A percentile compares a stretch with the other conserved stretches of the same genome.
phyloP scores from a whole-genome alignment of 2,329 filamentous ascomycete genomes.

The Fusarium tuaranense region DNA sequence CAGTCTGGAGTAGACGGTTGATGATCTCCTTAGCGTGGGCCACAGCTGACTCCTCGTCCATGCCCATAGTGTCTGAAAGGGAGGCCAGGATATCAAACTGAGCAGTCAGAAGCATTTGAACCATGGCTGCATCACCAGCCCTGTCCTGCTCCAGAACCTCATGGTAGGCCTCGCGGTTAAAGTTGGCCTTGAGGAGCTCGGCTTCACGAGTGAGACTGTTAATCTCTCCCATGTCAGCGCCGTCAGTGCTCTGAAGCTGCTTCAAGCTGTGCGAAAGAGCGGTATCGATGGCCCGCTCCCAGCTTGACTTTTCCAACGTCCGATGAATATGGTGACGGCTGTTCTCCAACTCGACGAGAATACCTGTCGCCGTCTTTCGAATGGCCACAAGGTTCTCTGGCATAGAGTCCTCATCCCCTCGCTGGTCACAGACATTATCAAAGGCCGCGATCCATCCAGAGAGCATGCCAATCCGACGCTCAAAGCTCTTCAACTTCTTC shows the following conservation, averaged over 20 bases:
- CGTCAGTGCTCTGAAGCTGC: conserved; percentile 74
- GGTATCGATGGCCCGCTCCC: conserved; percentile 89
- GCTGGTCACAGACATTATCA: conserved; percentile 80
- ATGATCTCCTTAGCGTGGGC: conserved; percentile 82
- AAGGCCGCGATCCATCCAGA: conserved; percentile 95
- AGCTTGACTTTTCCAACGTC: conserved; percentile 81
- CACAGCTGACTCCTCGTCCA: conserved; percentile 87
- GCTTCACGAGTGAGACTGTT: conserved; percentile 82
- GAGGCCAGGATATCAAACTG: conserved; percentile 93
- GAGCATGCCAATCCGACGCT: conserved; percentile 86
- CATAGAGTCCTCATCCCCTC: conserved; percentile 65
- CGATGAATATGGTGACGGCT: conserved; percentile 93
- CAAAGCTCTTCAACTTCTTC: conserved; percentile 84
- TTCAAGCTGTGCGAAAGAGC: conserved; percentile 87
- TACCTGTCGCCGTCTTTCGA: conserved; percentile 88
- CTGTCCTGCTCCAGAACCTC: conserved; percentile 88
- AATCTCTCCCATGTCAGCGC: conserved; percentile 69
- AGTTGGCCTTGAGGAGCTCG: conserved; percentile 85
- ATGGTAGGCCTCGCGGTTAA: conserved; percentile 81
- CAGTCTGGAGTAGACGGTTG: conserved; percentile 80
- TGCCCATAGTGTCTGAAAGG: conserved; percentile 81
- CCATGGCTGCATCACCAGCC: conserved; percentile 78
- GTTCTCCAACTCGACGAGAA: conserved; percentile 88
- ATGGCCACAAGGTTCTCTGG: conserved; percentile 78
- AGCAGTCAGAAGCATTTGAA: conserved; percentile 87